Evolutionary conservation across 805 yeast genomes (phyloP), one percentile per base, ranked within the genome.

Genomic region (Nakazawaea ishiwadae): DNA sequence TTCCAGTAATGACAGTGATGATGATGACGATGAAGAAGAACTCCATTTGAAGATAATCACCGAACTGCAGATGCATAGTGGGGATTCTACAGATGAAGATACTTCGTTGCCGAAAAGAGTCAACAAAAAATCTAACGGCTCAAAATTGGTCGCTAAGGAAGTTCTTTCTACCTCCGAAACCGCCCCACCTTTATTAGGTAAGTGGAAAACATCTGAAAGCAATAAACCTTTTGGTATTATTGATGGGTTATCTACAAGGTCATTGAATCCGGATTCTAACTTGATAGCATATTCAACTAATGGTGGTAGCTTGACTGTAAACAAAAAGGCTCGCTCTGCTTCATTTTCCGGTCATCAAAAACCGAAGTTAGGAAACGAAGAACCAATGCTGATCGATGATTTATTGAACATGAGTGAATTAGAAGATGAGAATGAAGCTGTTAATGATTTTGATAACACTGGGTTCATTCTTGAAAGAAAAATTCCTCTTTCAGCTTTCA

Each of bases 41-140:
- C n/a, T 21, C 3, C 24, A 29, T 4, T 17, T 35, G 30, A 27
- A 39, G 11, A 26, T 26, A 20, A 24, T 35, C 5, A 24, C 30
- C 8, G 44, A 40, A 17, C 35, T 12, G n/a, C 30, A 20, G 24
- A 15, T 20, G 17, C 42, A 75, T 42, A 82, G 84, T 50, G 96
- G 93, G 32, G 96, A 90, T 52, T 86, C 95, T 12, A 93, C 99
- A 0, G 99, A 91, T 59, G 96, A 88, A 48, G 98, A 91, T 55
- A 73, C 77, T n/a, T 72, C 81, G 14, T 62, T 91, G 33, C 96
- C 97, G 4, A 79, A 79, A 3, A 78, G 83, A 5, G 68, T 84
- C 3, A 68, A 77, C 14, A 66, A 73, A 33, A 77, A 71, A 43
- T 67, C 64, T 44, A 37, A 23, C 11, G 72, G 77, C 30, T 95